Percentiles rank a stretch among this genome's conserved stretches.
Conservation (phyloP, 2,329 filamentous ascomycete genomes). For the Colletotrichum cereale region DNA sequence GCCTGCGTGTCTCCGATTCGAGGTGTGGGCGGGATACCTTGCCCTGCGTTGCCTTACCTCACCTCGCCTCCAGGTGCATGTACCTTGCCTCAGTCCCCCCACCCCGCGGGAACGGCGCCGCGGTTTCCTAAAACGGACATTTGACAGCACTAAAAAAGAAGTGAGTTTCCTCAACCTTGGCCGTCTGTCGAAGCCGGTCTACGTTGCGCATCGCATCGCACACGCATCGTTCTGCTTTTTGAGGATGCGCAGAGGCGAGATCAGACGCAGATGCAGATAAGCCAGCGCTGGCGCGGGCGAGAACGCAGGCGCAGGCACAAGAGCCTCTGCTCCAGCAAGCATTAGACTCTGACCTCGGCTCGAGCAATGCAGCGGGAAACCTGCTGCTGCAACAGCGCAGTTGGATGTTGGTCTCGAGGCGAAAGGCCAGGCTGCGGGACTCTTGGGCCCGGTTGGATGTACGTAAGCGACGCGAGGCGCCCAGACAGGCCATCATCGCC, state of each 20-base stretch:
- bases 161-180: constrained; percentile 14
- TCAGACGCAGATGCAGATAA: constrained; percentile 4
- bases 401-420: constrained; percentile 9
- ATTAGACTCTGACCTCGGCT: constrained; percentile 15
- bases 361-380: constrained; percentile 27
- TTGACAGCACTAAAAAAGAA: constrained; percentile 32
- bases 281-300: neutral
- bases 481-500: neutral
- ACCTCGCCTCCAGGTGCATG: neutral
- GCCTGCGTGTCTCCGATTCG: constrained; percentile 31
- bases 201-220: constrained; percentile 2
- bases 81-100: constrained; percentile 24
- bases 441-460: constrained; percentile 11
- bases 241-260: constrained; percentile 18
- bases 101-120: constrained; percentile 35
- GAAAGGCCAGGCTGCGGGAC: constrained; percentile 15
- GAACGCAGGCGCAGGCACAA: constrained; percentile 10
- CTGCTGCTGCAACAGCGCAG: constrained; percentile 25
- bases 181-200: constrained; percentile 26
- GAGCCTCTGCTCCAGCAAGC: neutral
- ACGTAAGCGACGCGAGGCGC: constrained; percentile 13
- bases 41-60: constrained; percentile 3
- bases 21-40: constrained; percentile 3
- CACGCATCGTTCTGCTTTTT: constrained; percentile 7
- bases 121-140: constrained; percentile 31